These are phyloP conservation scores for Paecilomyces fulvus DNA, from an alignment of 2,329 filamentous ascomycete species.

Conservation along the genomic window DNA sequence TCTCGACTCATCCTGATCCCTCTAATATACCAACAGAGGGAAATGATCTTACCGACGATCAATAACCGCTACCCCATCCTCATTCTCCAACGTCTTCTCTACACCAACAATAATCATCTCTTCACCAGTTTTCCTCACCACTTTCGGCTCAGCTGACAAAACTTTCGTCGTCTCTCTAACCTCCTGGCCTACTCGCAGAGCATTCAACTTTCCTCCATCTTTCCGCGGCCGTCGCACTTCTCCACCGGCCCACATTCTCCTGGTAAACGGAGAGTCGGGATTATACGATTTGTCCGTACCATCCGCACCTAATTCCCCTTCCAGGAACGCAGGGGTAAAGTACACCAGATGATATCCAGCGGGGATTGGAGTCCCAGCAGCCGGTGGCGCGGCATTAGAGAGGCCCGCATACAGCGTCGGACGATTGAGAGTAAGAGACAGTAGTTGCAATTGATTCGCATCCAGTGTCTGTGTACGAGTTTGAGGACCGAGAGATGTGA, in stretches of 20 bases:
- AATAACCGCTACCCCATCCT: constrained; percentile 43
- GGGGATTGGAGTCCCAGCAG: constrained; percentile 44
- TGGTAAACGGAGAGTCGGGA: constrained; percentile 50
- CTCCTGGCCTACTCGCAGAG: constrained; percentile 46
- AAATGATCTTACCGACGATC: constrained; percentile 42
- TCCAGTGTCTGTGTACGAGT: constrained; percentile 48
- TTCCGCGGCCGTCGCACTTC: constrained; percentile 44
- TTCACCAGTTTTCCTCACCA: constrained; percentile 44
- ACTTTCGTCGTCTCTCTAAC: constrained; percentile 51
- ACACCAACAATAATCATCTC: constrained; percentile 60
- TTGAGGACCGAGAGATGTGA: constrained; percentile 34
- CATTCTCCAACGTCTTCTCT: constrained; percentile 50
- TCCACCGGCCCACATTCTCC: constrained; percentile 62
- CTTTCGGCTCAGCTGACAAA: constrained; percentile 47
- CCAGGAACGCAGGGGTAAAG: constrained; percentile 51
- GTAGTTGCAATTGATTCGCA: constrained; percentile 54
- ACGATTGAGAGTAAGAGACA: constrained; percentile 51
- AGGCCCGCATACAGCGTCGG: constrained; percentile 36
- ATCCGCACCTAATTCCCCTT: constrained; percentile 48
- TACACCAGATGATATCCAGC: constrained; percentile 56
- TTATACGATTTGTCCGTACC: constrained; percentile 56
- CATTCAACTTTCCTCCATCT: constrained; percentile 22
- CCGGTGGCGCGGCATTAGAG: constrained; percentile 28
- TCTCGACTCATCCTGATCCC: too few relatives aligned
- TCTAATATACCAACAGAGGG: not conserved